Evolutionary conservation across 371 early-diverging fungal species (phyloP).

Genomic region (Zopfochytrium polystomum): DNA sequence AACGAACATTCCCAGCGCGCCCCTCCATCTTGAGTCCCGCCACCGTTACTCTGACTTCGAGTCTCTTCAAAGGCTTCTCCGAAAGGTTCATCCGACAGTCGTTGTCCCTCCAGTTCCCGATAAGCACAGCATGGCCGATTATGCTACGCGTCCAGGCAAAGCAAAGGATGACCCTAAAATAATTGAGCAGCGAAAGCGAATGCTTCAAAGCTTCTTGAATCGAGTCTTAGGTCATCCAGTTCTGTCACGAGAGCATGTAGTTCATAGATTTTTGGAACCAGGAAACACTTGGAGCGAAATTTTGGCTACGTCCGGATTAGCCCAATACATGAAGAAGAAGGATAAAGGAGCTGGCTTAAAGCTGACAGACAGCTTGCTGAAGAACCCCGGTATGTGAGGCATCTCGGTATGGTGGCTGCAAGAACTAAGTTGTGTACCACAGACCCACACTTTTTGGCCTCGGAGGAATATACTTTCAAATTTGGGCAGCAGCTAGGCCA

Average conservation of each 20-base stretch:
- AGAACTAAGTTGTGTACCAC: background rate
- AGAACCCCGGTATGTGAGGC: slow-evolving; percentile 32
- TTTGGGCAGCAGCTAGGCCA: slow-evolving; percentile 41
- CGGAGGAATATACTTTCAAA: slow-evolving; percentile 47
- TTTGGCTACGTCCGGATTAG: slow-evolving; percentile 46
- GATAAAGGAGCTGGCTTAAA: slow-evolving; percentile 35
- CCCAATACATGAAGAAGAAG: slow-evolving; percentile 34
- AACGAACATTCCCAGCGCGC: slow-evolving; percentile 25
- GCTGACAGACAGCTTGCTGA: slow-evolving; percentile 39
- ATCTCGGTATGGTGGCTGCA: background rate
- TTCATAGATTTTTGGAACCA: slow-evolving; percentile 82
- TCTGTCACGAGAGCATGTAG: slow-evolving; percentile 74
- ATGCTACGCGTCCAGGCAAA: slow-evolving; percentile 75
- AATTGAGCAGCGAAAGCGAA: slow-evolving; percentile 81
- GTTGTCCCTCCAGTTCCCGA: slow-evolving; percentile 94
- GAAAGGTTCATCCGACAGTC: slow-evolving; percentile 72
- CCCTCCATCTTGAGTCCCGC: slow-evolving; percentile 42
- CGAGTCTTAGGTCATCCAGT: slow-evolving; percentile 80
- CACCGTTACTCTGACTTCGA: slow-evolving; percentile 96
- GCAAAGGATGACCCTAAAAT: slow-evolving; percentile 84
- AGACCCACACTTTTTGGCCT: slow-evolving; percentile 47
- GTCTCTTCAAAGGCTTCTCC: slow-evolving; percentile 70
- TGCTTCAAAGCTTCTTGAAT: slow-evolving; percentile 85
- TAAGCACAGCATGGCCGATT: slow-evolving; percentile 86
- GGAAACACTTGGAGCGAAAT: slow-evolving; percentile 38